Conservation (phyloP, 2,329 filamentous ascomycete species). For the Fusarium ambrosium region DNA sequence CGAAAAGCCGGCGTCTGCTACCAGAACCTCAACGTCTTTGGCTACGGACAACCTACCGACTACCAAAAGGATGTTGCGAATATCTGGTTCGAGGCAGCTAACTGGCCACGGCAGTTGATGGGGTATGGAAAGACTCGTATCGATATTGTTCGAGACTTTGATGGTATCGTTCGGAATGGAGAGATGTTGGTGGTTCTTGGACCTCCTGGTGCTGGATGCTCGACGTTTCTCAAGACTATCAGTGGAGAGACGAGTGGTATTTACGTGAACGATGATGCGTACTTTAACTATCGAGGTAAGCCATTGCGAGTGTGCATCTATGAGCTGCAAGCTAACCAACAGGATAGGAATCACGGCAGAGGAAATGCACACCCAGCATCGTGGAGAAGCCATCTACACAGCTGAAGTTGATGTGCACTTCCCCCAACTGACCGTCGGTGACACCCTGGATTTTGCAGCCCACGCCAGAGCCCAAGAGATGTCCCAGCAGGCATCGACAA, state of each 20-base stretch:
- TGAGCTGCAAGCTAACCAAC: not conserved
- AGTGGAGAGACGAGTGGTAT: conserved; percentile 85
- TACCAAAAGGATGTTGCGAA: conserved; percentile 76
- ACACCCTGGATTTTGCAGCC: conserved; percentile 82
- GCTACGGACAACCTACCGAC: conserved; percentile 76
- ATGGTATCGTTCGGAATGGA: conserved; percentile 74
- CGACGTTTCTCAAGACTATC: conserved; percentile 84
- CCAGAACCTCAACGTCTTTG: conserved; percentile 74
- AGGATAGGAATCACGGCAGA: conserved; percentile 34
- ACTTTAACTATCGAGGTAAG: conserved; percentile 82
- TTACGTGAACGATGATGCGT: conserved; percentile 74
- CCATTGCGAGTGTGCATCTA: rapidly evolving
- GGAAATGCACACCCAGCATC: conserved; percentile 51
- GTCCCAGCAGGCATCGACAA: conserved; percentile 68
- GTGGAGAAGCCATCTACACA: conserved; percentile 86
- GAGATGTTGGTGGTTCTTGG: conserved; percentile 81
- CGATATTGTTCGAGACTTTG: conserved; percentile 74
- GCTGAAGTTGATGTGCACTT: conserved; percentile 86
- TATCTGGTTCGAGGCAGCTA: conserved; percentile 64
- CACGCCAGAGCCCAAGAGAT: conserved; percentile 71
- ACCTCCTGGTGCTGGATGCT: conserved; percentile 78
- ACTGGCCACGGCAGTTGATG: conserved; percentile 62
- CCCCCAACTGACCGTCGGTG: conserved; percentile 78
- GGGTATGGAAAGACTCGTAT: conserved; percentile 68
- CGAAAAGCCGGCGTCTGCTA: conserved; percentile 70